Base-by-base conservation (phyloP, 441 rosid genomes). In the Arabidopsis lyrata region DNA sequence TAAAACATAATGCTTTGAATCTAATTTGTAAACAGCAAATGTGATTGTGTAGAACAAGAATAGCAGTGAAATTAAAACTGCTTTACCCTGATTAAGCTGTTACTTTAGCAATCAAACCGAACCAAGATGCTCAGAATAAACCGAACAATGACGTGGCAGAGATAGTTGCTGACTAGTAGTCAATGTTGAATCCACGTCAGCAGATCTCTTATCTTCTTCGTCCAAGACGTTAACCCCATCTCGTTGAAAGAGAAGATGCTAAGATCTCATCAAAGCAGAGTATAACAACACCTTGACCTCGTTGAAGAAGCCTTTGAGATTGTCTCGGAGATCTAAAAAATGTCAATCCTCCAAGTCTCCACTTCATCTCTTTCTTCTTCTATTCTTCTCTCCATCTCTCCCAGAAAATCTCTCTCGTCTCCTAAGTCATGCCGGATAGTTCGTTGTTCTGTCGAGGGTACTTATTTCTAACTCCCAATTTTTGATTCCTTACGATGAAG, bases 381-480 rank as follows among this genome's bases (percentile, higher is more conserved):
- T 52, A 78, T 86, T 6, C 16, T 82, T 74, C 76, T 85, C 55
- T 74, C 84, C 13, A 53, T 76, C 59, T 75, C 80, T 76, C 82
- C 84, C 14, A 45, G 77, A 34, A 79, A 62, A 31, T 80, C 83
- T 49, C 50, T 70, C 60, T 73, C 73, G 27, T 54, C 55, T 72
- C 62, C 78, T 0, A 87, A 82, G 68, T 84, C 82, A 55, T 83
- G 78, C 63, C 76, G 85, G 64, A 56, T 72, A 55, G 20, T 87
- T 84, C 82, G 74, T 50, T 90, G 92, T 62, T 66, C 93, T 13
- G 82, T 84, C 66, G 90, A 82, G 57, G 96, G 96, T 92, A 76
- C 11, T 12, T 42, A 5, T 38, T 34, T 68, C 63, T 14, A 48
- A 8, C 29, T 20, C 36, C 39, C 9, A 14, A 2, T 45, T 54